Percentiles rank a stretch among this genome's conserved stretches.
Conservation (phyloP, 176 grass and related monocot genomes). For the bread wheat (Triticum aestivum) region DNA sequence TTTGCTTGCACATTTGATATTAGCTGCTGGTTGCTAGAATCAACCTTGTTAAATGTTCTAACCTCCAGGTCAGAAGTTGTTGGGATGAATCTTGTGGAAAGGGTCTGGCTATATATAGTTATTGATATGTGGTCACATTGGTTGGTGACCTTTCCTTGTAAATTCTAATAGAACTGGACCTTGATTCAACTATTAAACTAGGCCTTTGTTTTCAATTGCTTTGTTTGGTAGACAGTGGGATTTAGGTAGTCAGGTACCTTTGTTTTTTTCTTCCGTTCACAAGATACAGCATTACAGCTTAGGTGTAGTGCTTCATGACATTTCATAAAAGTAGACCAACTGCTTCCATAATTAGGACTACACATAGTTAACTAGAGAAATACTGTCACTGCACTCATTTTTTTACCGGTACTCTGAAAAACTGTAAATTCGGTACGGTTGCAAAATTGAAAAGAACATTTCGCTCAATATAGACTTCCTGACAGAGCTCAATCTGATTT, state of each 20-base stretch:
- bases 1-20: not conserved
- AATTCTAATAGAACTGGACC: slow-evolving; percentile 6
- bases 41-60: slow-evolving; percentile 23
- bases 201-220: slow-evolving; percentile 6
- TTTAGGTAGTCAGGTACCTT: not conserved
- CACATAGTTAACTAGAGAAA: not conserved
- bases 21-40: slow-evolving; percentile 19
- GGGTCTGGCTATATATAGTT: not conserved
- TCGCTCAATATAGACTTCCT: not conserved
- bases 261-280: not conserved
- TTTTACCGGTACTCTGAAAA: not conserved
- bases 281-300: not conserved
- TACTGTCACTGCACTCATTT: not conserved
- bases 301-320: not conserved
- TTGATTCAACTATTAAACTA: slow-evolving; percentile 22
- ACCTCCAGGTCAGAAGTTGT: slow-evolving; percentile 33
- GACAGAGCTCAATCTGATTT: not conserved
- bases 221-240: slow-evolving; percentile 11
- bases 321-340: not conserved
- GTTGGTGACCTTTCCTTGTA: slow-evolving; percentile 45
- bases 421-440: not conserved
- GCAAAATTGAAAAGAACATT: not conserved
- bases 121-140: slow-evolving; percentile 23
- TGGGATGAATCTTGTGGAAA: slow-evolving; percentile 30
- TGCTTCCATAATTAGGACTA: not conserved